Evolutionary conservation across 116 monocot species (phyloP).

Genomic region (Cymodocea nodosa): DNA sequence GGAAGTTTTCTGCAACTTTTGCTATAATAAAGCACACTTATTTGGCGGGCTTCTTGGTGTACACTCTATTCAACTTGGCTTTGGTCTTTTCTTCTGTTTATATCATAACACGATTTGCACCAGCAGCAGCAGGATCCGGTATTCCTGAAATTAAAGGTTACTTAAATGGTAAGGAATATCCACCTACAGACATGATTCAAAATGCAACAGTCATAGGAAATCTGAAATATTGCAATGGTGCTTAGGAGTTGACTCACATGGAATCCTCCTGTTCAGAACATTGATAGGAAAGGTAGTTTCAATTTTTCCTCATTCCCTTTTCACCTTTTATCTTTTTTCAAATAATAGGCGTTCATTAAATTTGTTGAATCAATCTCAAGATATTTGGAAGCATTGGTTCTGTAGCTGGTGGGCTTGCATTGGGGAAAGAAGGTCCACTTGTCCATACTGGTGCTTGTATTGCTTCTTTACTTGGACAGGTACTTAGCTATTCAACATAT

Average conservation of each 20-base stretch:
- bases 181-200: background rate
- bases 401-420: conserved; percentile 93
- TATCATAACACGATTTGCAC: conserved; percentile 90
- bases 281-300: conserved; percentile 77
- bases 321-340: background rate
- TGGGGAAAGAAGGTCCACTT: conserved; percentile 98
- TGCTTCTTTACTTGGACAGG: conserved; percentile 96
- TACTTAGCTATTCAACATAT: conserved; percentile 9
- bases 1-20: conserved; percentile 92
- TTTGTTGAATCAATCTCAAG: conserved; percentile 12
- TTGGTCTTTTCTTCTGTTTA: conserved; percentile 86
- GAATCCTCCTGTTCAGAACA: conserved; percentile 95
- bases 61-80: conserved; percentile 63
- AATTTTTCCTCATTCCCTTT: background rate
- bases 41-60: conserved; percentile 85
- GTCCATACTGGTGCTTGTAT: conserved; percentile 99
- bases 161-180: conserved; percentile 61
- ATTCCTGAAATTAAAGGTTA: conserved; percentile 99
- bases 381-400: conserved; percentile 99
- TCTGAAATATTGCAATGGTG: background rate
- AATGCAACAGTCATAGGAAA: background rate
- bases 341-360: background rate
- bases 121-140: conserved; percentile 99
- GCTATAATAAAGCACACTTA: conserved; percentile 90
- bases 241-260: conserved; percentile 96